Base-by-base conservation (phyloP, 768 basidiomycete species). In the Podaxis rugospora region DNA sequence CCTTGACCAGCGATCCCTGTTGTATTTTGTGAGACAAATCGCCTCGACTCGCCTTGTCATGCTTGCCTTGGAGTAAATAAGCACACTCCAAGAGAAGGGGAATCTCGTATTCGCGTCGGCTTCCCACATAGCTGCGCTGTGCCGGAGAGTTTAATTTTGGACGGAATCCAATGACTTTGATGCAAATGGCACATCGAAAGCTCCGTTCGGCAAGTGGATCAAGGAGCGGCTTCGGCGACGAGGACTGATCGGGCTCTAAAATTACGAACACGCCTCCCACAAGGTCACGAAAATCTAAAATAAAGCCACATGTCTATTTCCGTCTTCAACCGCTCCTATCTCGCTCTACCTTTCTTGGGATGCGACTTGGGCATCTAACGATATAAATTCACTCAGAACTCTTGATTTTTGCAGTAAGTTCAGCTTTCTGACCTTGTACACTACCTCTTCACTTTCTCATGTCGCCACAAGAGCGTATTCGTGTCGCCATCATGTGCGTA, bases 401-500 rank as follows among this genome's bases (percentile, higher is more conserved):
- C 23, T 49, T 49, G 47, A 21, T 27, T 49, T 49, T 21, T 0
- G 4, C 25, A 49, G 11, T 11, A 44, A 16, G 5, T 49, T 27
- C 47, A 16, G 47, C 11, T 23, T 23, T 21, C 18, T 11, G 11
- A 49, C 23, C 11, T 23, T 49, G 11, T 10, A 7, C 10, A 14
- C 40, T n/a, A 14, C 11, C 27, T 27, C 54, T 44, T 42, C 36
- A 27, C 44, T 44, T 0, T 10, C 39, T 25, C 32, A 57, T 57
- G 56, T 37, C 56, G 13, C 44, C 51, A 23, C 56, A 50, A 37
- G 47, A 57, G n/a, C 56, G 56, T 21, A 50, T 57, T 2, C 56
- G 47, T 4, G 47, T 57, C 28, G 56, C 56, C 13, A 57, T 57
- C 25, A 37, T 57, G 56, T 57, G 27, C 21, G 55, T 49, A 37